These are phyloP conservation scores for Hibiscus tridactylites DNA, from an alignment of 345 rosid species.

Conservation along the genomic window DNA sequence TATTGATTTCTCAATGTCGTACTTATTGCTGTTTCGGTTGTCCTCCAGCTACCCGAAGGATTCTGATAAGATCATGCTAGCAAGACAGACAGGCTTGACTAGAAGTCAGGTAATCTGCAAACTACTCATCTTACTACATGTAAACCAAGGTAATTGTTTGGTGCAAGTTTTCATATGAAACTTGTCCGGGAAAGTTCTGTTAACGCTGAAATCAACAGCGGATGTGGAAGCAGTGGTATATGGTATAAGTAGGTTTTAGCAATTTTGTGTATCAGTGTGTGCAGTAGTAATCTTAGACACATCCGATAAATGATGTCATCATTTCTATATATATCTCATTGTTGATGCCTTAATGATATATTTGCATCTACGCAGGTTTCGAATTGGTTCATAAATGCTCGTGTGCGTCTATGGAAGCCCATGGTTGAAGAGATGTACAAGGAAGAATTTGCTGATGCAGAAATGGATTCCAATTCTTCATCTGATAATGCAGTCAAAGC, in stretches of 20 bases:
- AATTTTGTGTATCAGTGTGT: neutral
- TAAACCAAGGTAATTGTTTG: neutral
- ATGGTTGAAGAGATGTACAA: conserved; percentile 99
- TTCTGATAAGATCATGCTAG: conserved; percentile 94
- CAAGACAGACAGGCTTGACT: conserved; percentile 94
- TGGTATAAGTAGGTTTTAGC: too few species aligned
- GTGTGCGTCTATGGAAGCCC: conserved; percentile 98
- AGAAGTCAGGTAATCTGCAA: conserved; percentile 71
- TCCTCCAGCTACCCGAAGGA: conserved; percentile 83
- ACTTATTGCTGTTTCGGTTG: neutral
- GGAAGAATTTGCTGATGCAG: conserved; percentile 76
- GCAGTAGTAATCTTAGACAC: too few species aligned
- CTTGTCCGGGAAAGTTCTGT: too few species aligned
- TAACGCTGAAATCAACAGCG: too few species aligned
- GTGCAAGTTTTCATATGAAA: neutral
- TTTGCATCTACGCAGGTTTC: conserved; percentile 51
- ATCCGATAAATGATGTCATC: too few species aligned
- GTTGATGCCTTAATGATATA: neutral
- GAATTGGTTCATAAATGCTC: conserved; percentile 96
- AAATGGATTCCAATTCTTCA: conserved; percentile 37
- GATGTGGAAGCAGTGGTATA: too few species aligned
- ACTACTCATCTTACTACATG: neutral
- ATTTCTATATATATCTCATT: neutral
- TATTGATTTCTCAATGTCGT: neutral
- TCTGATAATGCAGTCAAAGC: conserved; percentile 32